Evolutionary conservation across 441 rosid genomes (phyloP).

Genomic region (Sinapis alba): DNA sequence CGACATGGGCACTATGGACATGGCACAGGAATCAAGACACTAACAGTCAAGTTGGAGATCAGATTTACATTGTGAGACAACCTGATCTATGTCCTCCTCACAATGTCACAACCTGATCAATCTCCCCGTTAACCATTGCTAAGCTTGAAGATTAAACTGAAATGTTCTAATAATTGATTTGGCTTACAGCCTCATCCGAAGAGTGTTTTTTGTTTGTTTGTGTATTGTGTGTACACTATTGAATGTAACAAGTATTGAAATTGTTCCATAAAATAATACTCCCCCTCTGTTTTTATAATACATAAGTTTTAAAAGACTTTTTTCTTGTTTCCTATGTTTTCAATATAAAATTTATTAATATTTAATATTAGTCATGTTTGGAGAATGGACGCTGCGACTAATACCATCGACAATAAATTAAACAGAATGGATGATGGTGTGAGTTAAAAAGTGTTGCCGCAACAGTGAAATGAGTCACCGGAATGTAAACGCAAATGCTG

Average conservation of each 20-base stretch:
- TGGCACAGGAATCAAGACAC: constrained; percentile 72
- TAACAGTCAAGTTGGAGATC: constrained; percentile 47
- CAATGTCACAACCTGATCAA: neutral
- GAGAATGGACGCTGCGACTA: no score
- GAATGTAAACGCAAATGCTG: no score
- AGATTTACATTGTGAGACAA: constrained; percentile 61
- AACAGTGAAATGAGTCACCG: no score
- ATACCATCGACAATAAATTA: no score
- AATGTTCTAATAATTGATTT: neutral
- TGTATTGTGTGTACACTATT: neutral
- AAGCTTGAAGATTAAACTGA: neutral
- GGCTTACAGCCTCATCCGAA: neutral
- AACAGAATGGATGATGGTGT: no score
- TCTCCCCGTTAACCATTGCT: constrained; percentile 20
- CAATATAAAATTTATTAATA: no score
- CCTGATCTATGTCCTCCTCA: constrained; percentile 51
- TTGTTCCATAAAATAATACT: no score
- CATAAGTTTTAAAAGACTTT: no score
- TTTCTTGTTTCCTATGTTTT: no score
- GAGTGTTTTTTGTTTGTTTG: neutral
- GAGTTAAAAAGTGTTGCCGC: no score
- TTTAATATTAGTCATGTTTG: no score
- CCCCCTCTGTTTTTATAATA: no score
- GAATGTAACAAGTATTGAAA: constrained; percentile 2
- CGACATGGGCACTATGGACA: constrained; percentile 70